These are phyloP conservation scores for Lasiodiplodia theobromae DNA, from an alignment of 2,329 filamentous ascomycete genomes.

Conservation along the genomic window DNA sequence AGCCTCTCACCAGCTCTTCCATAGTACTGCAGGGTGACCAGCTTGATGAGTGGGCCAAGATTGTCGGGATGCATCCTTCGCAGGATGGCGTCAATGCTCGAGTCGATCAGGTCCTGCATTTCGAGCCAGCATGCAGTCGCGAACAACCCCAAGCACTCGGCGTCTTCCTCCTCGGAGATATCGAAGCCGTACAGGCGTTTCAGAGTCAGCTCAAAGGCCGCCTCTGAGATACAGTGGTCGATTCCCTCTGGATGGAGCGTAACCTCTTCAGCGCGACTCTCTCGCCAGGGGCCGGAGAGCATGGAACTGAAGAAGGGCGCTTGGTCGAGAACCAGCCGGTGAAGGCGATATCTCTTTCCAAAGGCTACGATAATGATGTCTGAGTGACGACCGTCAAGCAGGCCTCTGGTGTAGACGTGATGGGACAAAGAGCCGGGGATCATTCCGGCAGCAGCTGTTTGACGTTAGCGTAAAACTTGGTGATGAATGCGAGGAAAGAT, in stretches of 20 bases:
- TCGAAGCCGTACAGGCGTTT: constrained; percentile 62
- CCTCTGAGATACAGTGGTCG: constrained; percentile 60
- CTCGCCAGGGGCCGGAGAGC: constrained; percentile 63
- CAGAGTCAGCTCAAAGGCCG: constrained; percentile 62
- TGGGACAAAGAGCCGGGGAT: constrained; percentile 55
- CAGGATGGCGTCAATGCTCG: constrained; percentile 61
- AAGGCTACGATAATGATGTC: constrained; percentile 63
- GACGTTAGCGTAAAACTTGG: constrained; percentile 4
- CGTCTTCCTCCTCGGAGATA: constrained; percentile 56
- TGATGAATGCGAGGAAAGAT: neutral
- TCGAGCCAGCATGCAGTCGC: constrained; percentile 65
- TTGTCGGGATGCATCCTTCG: constrained; percentile 61
- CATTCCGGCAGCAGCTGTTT: constrained; percentile 28
- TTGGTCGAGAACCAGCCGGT: constrained; percentile 62
- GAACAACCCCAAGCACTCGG: constrained; percentile 62
- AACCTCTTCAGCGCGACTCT: constrained; percentile 61
- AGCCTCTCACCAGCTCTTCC: constrained; percentile 62
- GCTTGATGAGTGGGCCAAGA: constrained; percentile 57
- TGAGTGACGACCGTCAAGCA: constrained; percentile 60
- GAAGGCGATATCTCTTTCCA: constrained; percentile 59
- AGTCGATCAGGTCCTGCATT: constrained; percentile 63
- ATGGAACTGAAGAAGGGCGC: constrained; percentile 64
- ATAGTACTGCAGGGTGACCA: constrained; percentile 64
- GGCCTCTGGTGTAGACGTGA: constrained; percentile 60
- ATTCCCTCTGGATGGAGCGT: constrained; percentile 61